Evolutionary conservation across 805 yeast species (phyloP).

Genomic region (Ogataea degrootiae): DNA sequence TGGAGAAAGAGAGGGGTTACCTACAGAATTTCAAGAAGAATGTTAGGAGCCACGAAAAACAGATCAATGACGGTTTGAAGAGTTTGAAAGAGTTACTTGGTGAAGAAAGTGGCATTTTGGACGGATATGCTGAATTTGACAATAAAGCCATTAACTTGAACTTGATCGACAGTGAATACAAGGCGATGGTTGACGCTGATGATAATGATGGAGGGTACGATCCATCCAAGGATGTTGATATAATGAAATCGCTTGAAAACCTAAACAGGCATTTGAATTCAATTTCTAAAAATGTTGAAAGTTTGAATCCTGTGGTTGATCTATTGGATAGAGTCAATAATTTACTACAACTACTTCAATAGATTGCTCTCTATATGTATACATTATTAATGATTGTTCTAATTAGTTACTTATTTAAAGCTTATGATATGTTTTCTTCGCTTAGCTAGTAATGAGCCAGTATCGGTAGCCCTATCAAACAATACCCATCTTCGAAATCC

Average conservation of each 20-base stretch:
- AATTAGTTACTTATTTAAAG: neutral
- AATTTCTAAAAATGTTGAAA: slow-evolving; percentile 12
- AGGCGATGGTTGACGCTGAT: neutral
- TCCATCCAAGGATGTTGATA: slow-evolving; percentile 11
- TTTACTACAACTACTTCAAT: slow-evolving; percentile 11
- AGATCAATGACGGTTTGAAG: slow-evolving; percentile 13
- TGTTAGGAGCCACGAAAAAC: slow-evolving; percentile 8
- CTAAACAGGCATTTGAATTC: slow-evolving; percentile 12
- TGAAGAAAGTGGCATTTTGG: neutral
- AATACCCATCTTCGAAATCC: slow-evolving; percentile 8
- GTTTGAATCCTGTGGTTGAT: slow-evolving; percentile 13
- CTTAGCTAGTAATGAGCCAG: slow-evolving; percentile 13
- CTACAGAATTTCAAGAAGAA: slow-evolving; percentile 14
- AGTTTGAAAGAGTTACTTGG: slow-evolving; percentile 2
- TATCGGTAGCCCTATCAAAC: slow-evolving; percentile 14
- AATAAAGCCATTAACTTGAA: too few relatives aligned
- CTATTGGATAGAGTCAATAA: slow-evolving; percentile 16
- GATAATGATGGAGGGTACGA: slow-evolving; percentile 3
- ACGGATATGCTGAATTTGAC: too few relatives aligned
- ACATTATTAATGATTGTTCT: neutral
- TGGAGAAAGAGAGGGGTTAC: slow-evolving; percentile 19
- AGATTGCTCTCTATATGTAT: too few relatives aligned
- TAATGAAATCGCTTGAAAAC: slow-evolving; percentile 6
- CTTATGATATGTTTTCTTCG: neutral
- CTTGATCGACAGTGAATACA: too few relatives aligned